phyloP scores from a whole-genome alignment of 2,329 filamentous ascomycete genomes.

The Fusarium devonianum region DNA sequence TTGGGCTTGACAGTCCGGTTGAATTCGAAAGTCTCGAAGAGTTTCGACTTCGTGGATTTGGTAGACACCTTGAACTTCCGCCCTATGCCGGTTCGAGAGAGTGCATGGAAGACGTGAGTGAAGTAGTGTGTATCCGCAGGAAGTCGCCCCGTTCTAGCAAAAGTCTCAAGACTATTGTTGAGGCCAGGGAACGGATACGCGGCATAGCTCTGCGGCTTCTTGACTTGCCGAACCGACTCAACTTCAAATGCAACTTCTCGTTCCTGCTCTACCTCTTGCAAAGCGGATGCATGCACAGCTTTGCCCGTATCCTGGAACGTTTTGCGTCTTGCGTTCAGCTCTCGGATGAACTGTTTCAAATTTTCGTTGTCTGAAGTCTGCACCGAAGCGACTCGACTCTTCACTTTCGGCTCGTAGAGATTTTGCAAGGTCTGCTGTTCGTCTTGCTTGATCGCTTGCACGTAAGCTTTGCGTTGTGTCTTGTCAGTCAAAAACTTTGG shows the following conservation, averaged over 20 bases:
- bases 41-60: constrained; percentile 27
- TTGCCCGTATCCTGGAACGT: constrained; percentile 37
- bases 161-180: constrained; percentile 55
- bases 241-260: constrained; percentile 65
- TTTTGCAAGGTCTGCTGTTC: constrained; percentile 65
- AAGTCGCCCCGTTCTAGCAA: constrained; percentile 56
- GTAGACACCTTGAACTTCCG: constrained; percentile 44
- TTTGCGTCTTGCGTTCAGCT: constrained; percentile 33
- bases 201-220: constrained; percentile 54
- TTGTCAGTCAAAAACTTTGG: constrained; percentile 51
- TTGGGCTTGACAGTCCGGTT: constrained; percentile 33
- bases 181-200: constrained; percentile 55
- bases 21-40: constrained; percentile 45
- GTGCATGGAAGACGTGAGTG: constrained; percentile 49
- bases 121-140: constrained; percentile 43
- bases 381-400: constrained; percentile 13
- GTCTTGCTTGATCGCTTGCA: constrained; percentile 51
- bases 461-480: constrained; percentile 45
- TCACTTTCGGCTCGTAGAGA: constrained; percentile 58
- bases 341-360: constrained; percentile 29
- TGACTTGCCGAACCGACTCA: constrained; percentile 62
- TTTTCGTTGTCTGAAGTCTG: constrained; percentile 20
- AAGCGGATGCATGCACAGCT: constrained; percentile 55
- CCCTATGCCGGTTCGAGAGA: constrained; percentile 45
- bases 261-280: constrained; percentile 67